Evolutionary conservation across 2,329 filamentous ascomycete species (phyloP), one percentile per base, ranked within the genome.

Genomic region (Cercospora zeina): DNA sequence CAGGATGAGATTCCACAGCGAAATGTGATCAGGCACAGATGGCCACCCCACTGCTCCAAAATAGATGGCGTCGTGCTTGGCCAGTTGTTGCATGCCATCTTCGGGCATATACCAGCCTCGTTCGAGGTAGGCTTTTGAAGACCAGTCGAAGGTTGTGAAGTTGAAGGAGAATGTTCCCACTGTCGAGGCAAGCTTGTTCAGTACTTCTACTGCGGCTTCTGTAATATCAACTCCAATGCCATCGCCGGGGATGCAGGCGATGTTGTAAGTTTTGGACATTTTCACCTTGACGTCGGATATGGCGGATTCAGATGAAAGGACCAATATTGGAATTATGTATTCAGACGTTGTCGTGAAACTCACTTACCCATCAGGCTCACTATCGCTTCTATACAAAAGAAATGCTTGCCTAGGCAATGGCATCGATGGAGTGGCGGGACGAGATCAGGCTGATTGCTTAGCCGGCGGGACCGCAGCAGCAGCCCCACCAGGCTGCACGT

Each of bases 211-310:
- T 3, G 84, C 82, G 1, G 84, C 84, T 30, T 80, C 77, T 33
- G 87, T 80, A n/a, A 88, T 85, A 71, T 88, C 85, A 1, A 80
- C 79, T 30, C 86, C 85, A 55, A 89, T 87, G 27, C 86, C 85
- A 70, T 88, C 85, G 13, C 83, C 84, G 7, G 86, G 82, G 64
- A 88, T 86, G 58, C 62, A 66, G 58, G 68, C 65, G 36, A 70
- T 67, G 34, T 66, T 66, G 62, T 68, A 70, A 10, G 65, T 67
- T 33, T 60, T 63, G n/a, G 53, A 36, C 34, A 50, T 59, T 24
- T 8, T 57, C 1, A 5, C 24, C 7, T 10, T 36, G 21, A 24
- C 50, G 2, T 13, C 33, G 42, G 19, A 10, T 21, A 45, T 16
- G 7, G 13, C 13, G 19, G 31, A 13, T 2, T 13, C 8, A 4